Percentiles rank a stretch among this genome's conserved stretches.
phyloP scores from a whole-genome alignment of 805 yeast genomes.

The Candida ulmi region DNA sequence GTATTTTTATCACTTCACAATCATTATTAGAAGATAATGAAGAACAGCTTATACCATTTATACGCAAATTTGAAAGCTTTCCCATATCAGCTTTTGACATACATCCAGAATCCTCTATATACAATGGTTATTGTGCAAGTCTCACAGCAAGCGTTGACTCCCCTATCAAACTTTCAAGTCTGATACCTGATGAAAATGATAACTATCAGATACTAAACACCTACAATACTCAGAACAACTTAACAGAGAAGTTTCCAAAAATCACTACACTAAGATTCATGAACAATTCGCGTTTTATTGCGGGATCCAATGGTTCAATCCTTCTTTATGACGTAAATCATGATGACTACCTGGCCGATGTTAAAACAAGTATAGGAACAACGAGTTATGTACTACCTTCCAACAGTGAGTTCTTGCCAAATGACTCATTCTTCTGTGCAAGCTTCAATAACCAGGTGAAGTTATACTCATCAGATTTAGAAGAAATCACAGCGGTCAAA shows the following conservation, averaged over 20 bases:
- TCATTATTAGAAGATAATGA: slow-evolving; percentile 13
- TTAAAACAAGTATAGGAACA: slow-evolving; percentile 11
- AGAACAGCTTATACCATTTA: slow-evolving; percentile 27
- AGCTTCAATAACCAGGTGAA: slow-evolving; percentile 24
- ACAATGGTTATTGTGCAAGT: slow-evolving; percentile 19
- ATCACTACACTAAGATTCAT: slow-evolving; percentile 24
- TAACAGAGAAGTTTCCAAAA: slow-evolving; percentile 29
- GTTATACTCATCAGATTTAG: slow-evolving; percentile 22
- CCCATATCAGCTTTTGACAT: slow-evolving; percentile 27
- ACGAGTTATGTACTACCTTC: slow-evolving; percentile 14
- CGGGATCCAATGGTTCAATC: slow-evolving; percentile 27
- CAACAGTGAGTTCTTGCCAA: slow-evolving; percentile 7
- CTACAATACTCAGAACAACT: slow-evolving; percentile 25
- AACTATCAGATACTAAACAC: slow-evolving; percentile 12
- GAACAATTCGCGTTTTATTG: slow-evolving; percentile 19
- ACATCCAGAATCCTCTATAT: slow-evolving; percentile 32
- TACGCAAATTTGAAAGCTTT: slow-evolving; percentile 24
- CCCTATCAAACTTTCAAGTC: slow-evolving; percentile 29
- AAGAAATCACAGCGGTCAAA: slow-evolving; percentile 11
- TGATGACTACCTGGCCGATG: slow-evolving; percentile 13
- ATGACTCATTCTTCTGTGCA: slow-evolving; percentile 26
- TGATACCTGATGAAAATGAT: slow-evolving; percentile 15
- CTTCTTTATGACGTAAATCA: slow-evolving; percentile 26
- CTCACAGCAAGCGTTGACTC: slow-evolving; percentile 26
- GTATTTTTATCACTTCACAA: slow-evolving; percentile 30